Percentiles rank a stretch among this genome's conserved stretches.
phyloP scores from a whole-genome alignment of 495 filamentous ascomycete species.

The Cercophora newfieldiana region DNA sequence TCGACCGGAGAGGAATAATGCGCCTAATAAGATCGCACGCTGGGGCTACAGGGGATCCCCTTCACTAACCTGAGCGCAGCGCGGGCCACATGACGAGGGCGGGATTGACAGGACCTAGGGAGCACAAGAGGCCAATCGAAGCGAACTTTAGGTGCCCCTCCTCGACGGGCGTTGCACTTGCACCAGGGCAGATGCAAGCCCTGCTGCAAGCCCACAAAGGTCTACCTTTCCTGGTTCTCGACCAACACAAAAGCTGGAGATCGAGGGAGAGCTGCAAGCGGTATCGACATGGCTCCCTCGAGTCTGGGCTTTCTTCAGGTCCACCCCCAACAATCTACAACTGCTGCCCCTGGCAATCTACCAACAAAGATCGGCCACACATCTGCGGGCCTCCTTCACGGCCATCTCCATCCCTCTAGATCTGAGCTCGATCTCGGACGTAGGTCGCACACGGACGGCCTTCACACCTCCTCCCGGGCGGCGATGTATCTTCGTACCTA shows the following conservation, averaged over 20 bases:
- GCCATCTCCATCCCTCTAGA: background rate
- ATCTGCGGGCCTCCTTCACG: background rate
- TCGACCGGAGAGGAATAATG: constrained; percentile 32
- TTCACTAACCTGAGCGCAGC: constrained; percentile 17
- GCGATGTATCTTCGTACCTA: background rate
- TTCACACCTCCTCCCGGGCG: background rate
- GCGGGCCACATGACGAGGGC: constrained; percentile 35
- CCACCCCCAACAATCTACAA: background rate
- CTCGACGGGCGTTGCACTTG: constrained; percentile 4
- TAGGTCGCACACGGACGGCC: constrained; percentile 2
- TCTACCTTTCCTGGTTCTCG: background rate
- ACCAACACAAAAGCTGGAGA: background rate
- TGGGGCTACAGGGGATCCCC: constrained; percentile 26
- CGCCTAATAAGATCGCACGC: constrained; percentile 36
- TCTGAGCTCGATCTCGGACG: background rate
- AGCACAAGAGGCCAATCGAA: constrained; percentile 22
- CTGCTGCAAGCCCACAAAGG: constrained; percentile 18
- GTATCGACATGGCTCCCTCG: background rate
- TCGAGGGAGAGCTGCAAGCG: constrained; percentile 3
- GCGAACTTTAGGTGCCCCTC: constrained; percentile 21
- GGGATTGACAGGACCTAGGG: constrained; percentile 22
- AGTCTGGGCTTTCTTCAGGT: background rate
- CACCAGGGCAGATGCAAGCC: constrained; percentile 30
- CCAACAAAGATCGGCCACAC: background rate
- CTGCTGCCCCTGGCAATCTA: background rate